Base-by-base conservation (phyloP, 441 rosid species). In the Croton setiger region DNA sequence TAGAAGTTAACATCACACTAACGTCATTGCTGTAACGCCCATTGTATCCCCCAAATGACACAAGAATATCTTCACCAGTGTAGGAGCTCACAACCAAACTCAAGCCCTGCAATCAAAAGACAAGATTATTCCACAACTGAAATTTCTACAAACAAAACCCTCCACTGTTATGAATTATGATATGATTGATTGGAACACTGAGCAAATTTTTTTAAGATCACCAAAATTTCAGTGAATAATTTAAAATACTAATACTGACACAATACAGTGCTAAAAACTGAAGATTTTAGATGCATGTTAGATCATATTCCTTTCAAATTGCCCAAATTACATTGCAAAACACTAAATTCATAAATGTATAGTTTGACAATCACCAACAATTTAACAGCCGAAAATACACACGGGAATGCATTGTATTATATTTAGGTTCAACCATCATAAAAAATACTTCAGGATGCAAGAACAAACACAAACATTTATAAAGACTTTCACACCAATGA, bases 1-100 rank as follows among this genome's bases (percentile, higher is more conserved):
- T 67, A 58, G 23, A 49, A 27, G 61, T 47, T 41, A 60, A 70
- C 69, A 67, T 36, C 63, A 77, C 27, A 71, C 60, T n/a, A 80
- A 96, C 99, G 87, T 92, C 97, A 74, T 74, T 88, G 85, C 81
- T 96, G 73, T 96, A 96, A 66, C 79, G 98, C 37, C 99, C 96
- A 78, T 96, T 88, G 70, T 96, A 96, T 75, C 99, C 99, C 66
- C 93, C 94, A 83, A 96, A 96, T 52, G 96, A 79, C 66, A 92
- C 82, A 59, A 96, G 82, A 60, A 96, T 70, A 80, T 91, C 97
- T 81, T 96, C 96, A 23, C 97, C 96, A 63, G 69, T 80, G 65
- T 77, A 80, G 73, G 98, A 87, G 75, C 93, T 85, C 68, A 88
- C 85, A 49, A 81, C 88, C 79, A 92, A 79, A 84, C 93, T 91